Base-by-base conservation (phyloP, 306 rosid genomes). In the Dalbergia oliveri region DNA sequence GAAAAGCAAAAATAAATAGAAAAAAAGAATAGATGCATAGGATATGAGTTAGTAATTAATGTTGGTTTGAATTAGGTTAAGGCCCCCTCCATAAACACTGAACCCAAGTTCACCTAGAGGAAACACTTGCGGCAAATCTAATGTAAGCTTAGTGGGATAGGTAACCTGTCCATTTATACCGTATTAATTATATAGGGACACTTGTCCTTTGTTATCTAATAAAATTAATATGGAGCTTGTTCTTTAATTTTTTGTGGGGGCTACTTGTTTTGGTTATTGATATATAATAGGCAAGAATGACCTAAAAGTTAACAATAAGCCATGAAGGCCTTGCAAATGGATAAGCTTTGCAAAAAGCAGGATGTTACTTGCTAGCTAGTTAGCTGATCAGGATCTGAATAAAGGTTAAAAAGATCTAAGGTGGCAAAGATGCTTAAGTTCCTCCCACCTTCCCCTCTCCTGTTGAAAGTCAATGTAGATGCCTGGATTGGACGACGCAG, bases 351-450 rank as follows among this genome's bases (percentile, higher is more conserved):
- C 26, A 56, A 56, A 18, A 56, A 56, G 26, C 61, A 16, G 61
- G 26, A 50, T 9, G 19, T 69, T 13, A 26, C 31, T 26, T 26
- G 31, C 31, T 26, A 26, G 41, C 15, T 49, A 9, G 18, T 14
- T 64, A 7, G 26, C 6, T 8, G 7, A 14, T 35, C 49, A 65
- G 66, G 43, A 6, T 66, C 39, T 53, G 43, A 54, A 64, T 4
- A 76, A 59, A 31, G 33, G 51, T 72, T 53, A 47, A 53, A 54
- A 72, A 72, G 66, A 56, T 47, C 8, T 10, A 35, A 35, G 47
- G 3, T 26, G 59, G 58, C 75, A 56, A 11, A 23, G 45, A 54
- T 57, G 59, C 16, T 39, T 11, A 67, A 51, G n/a, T 37, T 39
- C 11, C 21, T 21, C 44, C 10, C 16, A 16, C 65, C 5, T 74